Percentiles rank a stretch among this genome's conserved stretches.
These are phyloP conservation scores for Rhamnella rubrinervis DNA, from an alignment of 331 rosid genomes.

Conservation along the genomic window DNA sequence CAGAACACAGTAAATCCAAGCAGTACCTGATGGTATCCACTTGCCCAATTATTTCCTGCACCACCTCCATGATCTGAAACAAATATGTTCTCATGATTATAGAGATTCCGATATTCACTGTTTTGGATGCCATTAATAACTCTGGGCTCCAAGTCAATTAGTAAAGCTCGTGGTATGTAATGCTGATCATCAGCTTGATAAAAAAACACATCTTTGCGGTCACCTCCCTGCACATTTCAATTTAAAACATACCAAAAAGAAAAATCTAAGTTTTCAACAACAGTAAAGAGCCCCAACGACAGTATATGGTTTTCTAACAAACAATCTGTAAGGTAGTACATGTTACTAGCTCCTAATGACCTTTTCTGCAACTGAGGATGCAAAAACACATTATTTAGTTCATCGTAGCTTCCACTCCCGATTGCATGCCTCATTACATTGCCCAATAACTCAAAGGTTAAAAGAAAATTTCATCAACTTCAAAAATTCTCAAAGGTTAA, in stretches of 20 bases:
- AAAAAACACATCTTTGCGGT: conserved; percentile 91
- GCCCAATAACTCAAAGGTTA: not conserved
- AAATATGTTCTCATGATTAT: conserved; percentile 91
- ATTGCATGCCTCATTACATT: not conserved
- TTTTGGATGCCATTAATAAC: conserved; percentile 97
- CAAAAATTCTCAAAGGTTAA: not conserved
- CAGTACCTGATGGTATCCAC: conserved; percentile 92
- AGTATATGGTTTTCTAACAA: not conserved
- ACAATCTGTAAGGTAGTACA: not conserved
- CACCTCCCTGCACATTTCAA: conserved; percentile 81
- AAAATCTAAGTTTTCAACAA: not conserved
- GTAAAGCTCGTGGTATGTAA: conserved; percentile 87
- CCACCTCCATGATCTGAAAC: conserved; percentile 97
- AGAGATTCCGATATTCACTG: conserved; percentile 87
- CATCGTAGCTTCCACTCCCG: not conserved
- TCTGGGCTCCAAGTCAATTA: conserved; percentile 95
- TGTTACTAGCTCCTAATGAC: not conserved
- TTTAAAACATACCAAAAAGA: conserved; percentile 7
- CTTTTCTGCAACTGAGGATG: not conserved
- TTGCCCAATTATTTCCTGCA: conserved; percentile 98
- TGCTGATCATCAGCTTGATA: conserved; percentile 99
- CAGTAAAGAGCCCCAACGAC: not conserved
- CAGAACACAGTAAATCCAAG: conserved; percentile 12
- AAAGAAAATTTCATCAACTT: too few relatives aligned
- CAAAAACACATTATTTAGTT: not conserved